These are phyloP conservation scores for Geotrichum candidum DNA, from an alignment of 1,139 yeast species.

Conservation along the genomic window DNA sequence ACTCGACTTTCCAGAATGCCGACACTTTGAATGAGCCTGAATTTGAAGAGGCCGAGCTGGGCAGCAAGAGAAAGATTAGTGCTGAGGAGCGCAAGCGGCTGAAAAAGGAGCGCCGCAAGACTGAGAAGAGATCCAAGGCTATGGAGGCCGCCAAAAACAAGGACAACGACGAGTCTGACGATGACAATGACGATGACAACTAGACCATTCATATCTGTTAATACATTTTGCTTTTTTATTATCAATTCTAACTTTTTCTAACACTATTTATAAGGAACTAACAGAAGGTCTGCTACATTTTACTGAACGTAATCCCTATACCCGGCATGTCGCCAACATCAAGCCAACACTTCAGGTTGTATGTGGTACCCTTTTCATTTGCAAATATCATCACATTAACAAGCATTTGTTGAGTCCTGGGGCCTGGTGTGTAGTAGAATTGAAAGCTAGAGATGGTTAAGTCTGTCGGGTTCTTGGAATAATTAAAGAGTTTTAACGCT, in stretches of 20 bases:
- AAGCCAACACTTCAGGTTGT: constrained; percentile 1
- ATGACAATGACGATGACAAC: background rate
- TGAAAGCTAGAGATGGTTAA: no score
- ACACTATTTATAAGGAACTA: background rate
- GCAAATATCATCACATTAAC: no score
- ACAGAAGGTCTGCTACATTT: background rate
- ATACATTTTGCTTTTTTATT: background rate
- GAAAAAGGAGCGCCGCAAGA: constrained; percentile 39
- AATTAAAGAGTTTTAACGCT: no score
- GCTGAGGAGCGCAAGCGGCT: constrained; percentile 37
- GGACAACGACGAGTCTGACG: constrained; percentile 4
- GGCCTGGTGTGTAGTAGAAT: no score
- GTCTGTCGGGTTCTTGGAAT: no score
- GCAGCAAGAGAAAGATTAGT: constrained; percentile 19
- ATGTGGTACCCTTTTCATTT: background rate
- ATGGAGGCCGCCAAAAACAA: constrained; percentile 6
- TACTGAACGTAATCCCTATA: background rate
- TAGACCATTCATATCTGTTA: background rate
- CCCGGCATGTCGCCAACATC: background rate
- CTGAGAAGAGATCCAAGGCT: constrained; percentile 27
- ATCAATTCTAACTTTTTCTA: background rate
- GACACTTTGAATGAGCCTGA: constrained; percentile 11
- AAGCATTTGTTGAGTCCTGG: no score
- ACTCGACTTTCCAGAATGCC: background rate
- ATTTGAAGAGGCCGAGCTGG: constrained; percentile 2